phyloP scores from a whole-genome alignment of 2,329 filamentous ascomycete genomes.

The Aspergillus cejpii region DNA sequence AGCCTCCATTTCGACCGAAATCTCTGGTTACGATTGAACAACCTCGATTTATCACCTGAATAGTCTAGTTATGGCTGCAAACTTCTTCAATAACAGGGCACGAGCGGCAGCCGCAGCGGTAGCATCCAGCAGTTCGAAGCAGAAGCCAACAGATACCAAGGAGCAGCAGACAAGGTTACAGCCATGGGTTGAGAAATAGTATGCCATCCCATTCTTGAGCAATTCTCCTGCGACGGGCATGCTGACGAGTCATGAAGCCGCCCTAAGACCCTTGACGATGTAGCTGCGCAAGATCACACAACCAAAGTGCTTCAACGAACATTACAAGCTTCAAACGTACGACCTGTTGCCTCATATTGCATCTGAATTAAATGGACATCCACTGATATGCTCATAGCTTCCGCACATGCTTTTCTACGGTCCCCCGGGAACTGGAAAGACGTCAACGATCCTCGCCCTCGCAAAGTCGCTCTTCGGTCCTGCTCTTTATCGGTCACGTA shows the following conservation, averaged over 20 bases:
- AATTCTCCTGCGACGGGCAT: no score
- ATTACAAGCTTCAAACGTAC: constrained; percentile 84
- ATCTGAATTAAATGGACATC: not conserved
- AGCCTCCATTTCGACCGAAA: not conserved
- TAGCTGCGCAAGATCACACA: constrained; percentile 95
- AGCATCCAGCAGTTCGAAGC: constrained; percentile 61
- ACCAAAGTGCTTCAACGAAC: constrained; percentile 87
- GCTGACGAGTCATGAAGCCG: constrained; percentile 52
- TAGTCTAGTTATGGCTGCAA: constrained; percentile 54
- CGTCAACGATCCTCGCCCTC: constrained; percentile 91
- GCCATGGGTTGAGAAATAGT: constrained; percentile 99
- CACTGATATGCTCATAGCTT: no score
- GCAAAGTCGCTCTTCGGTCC: constrained; percentile 97
- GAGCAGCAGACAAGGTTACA: constrained; percentile 63
- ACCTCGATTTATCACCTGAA: not conserved
- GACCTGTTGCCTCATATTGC: constrained; percentile 14
- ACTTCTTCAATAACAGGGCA: constrained; percentile 93
- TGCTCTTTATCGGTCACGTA: constrained; percentile 82
- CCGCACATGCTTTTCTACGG: constrained; percentile 99
- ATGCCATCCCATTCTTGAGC: constrained; percentile 12
- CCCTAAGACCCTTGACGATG: constrained; percentile 87
- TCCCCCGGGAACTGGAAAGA: constrained; percentile 95
- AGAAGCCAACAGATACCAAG: constrained; percentile 57
- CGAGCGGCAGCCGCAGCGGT: constrained; percentile 61
- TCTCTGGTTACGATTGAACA: not conserved